Base-by-base conservation (phyloP, 2,329 filamentous ascomycete genomes). In the Ophiosphaerella korrae region DNA sequence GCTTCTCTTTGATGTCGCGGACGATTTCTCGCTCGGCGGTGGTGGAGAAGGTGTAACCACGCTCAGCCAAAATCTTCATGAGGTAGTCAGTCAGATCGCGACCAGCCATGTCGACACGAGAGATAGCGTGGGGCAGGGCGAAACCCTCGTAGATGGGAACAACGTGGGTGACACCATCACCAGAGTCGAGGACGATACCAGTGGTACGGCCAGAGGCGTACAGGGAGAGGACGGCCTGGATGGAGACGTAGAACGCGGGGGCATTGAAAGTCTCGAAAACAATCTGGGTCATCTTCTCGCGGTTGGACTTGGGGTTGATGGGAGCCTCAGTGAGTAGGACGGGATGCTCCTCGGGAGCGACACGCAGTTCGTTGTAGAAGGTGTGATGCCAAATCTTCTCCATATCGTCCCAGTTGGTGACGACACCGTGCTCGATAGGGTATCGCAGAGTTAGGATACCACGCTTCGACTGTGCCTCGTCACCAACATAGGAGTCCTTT, bases 361-460 rank as follows among this genome's bases (percentile, higher is more conserved):
- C 94, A 93, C 94, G 93, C 77, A 99, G 87, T 86, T 99, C 94
- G 84, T 99, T 99, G 90, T 97, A 99, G 87, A 99, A 99, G 77
- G 94, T 97, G 90, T 99, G 94, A 82, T 99, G 94, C 94, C 94
- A 99, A 74, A 99, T 97, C 89, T 97, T 97, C 86, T 97, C 94
- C 94, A 97, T 97, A 81, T 97, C 94, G 80, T 99, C 94, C 94
- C 94, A 99, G 90, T 97, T 97, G 84, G 94, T 99, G 78, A 99
- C 94, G 74, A 99, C 94, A 94, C 94, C 94, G 88, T 99, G 94
- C 87, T 99, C 94, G 79, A 99, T 99, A 77, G 94, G 94, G 84
- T 99, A 99, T 85, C 94, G 89, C 78, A 99, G 87, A 63, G 93
- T 97, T 73, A 99, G 88, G 83, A 99, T 97, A 96, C 94, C 94